Conservation (phyloP, 2,329 filamentous ascomycete species). For the Furcasterigmium sp. region DNA sequence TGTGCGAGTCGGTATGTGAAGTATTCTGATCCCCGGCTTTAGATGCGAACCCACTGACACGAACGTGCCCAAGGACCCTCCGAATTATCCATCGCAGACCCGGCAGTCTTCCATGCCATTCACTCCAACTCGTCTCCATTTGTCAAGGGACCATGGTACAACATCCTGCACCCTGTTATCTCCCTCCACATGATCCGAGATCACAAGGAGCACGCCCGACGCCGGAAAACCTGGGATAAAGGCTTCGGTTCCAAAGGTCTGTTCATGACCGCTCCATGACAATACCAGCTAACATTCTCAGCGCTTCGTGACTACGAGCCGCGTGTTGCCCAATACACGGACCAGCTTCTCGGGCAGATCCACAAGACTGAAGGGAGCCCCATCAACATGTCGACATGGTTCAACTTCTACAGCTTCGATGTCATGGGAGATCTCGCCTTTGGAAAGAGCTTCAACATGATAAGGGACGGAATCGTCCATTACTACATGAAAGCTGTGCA, state of each 20-base stretch:
- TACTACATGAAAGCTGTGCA: conserved; percentile 19
- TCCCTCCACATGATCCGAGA: conserved; percentile 24
- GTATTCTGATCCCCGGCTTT: background rate
- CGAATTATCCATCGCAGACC: conserved; percentile 24
- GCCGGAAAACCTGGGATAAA: conserved; percentile 27
- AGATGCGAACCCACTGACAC: background rate
- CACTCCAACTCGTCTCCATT: conserved; percentile 21
- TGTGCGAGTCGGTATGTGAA: conserved; percentile 18
- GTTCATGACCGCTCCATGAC: too few species aligned
- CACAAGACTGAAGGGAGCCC: conserved; percentile 12
- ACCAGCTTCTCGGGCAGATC: conserved; percentile 17
- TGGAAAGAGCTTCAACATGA: conserved; percentile 27
- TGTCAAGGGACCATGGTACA: conserved; percentile 27
- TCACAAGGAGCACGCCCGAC: conserved; percentile 20
- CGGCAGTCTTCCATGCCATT: conserved; percentile 19
- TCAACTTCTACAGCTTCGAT: conserved; percentile 31
- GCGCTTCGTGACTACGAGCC: conserved; percentile 21
- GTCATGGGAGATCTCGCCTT: conserved; percentile 37
- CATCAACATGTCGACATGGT: conserved; percentile 23
- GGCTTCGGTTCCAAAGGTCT: conserved; percentile 22
- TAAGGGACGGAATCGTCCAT: conserved; percentile 19
- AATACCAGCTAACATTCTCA: background rate
- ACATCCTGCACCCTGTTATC: conserved; percentile 19
- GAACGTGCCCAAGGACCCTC: conserved; percentile 17
- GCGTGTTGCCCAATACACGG: conserved; percentile 17